Evolutionary conservation across 257 asterid genomes (phyloP).

Genomic region (Gentiana macrophylla): DNA sequence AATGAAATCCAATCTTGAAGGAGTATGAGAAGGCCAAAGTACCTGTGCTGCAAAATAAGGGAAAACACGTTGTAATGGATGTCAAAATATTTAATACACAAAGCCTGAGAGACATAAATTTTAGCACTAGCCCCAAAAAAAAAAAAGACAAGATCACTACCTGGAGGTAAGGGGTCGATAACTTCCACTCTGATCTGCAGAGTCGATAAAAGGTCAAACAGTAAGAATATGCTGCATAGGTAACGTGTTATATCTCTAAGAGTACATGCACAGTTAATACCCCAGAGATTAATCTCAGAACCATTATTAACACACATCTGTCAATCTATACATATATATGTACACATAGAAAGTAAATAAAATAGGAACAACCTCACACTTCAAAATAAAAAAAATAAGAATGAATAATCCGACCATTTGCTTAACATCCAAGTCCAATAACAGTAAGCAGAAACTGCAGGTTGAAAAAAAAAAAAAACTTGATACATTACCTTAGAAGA

Average conservation of each 20-base stretch:
- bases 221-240: neutral
- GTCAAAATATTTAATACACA: slow-evolving; percentile 9
- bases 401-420: too few relatives aligned
- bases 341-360: neutral
- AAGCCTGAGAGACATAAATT: neutral
- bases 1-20: slow-evolving; percentile 18
- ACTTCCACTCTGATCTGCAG: slow-evolving; percentile 15
- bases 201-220: neutral
- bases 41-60: slow-evolving; percentile 60
- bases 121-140: neutral
- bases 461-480: too few relatives aligned
- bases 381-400: too few relatives aligned
- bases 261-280: too few relatives aligned
- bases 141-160: slow-evolving; percentile 1
- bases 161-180: slow-evolving; percentile 16
- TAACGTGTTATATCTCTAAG: too few relatives aligned
- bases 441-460: too few relatives aligned
- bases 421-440: too few relatives aligned
- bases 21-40: slow-evolving; percentile 27
- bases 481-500: too few relatives aligned
- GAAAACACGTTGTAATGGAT: slow-evolving; percentile 2
- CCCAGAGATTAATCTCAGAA: too few relatives aligned
- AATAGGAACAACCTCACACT: slow-evolving; percentile 5
- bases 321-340: too few relatives aligned
- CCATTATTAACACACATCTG: too few relatives aligned